phyloP scores from a whole-genome alignment of 495 filamentous ascomycete genomes.

The Talaromyces wortmannii region DNA sequence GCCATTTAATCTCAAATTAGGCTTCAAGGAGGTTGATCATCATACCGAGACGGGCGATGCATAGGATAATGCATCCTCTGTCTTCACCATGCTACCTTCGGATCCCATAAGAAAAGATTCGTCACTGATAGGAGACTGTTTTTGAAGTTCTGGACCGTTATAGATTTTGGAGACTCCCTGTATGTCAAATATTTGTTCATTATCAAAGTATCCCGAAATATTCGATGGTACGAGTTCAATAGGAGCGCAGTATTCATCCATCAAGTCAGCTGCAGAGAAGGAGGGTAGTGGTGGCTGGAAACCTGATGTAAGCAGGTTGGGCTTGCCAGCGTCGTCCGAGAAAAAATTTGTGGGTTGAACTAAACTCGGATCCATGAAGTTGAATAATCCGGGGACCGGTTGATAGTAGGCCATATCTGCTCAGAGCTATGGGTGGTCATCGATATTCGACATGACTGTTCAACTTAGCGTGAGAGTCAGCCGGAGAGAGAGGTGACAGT shows the following conservation, averaged over 20 bases:
- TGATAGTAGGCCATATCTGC: not conserved
- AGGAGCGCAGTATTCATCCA: not conserved
- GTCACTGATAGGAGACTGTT: not conserved
- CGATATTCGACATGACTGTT: no score
- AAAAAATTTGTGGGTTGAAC: not conserved
- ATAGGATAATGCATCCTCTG: not conserved
- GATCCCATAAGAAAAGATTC: not conserved
- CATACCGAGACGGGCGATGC: not conserved
- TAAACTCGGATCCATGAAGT: not conserved
- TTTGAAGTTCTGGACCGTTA: not conserved
- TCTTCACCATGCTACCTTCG: not conserved
- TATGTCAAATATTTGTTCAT: not conserved
- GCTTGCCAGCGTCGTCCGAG: not conserved
- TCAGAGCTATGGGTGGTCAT: no score
- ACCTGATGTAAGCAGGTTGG: not conserved
- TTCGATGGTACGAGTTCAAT: not conserved
- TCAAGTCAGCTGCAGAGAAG: not conserved
- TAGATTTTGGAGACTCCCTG: not conserved
- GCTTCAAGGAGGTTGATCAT: not conserved
- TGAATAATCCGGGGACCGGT: not conserved
- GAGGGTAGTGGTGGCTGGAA: not conserved
- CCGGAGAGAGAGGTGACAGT: no score
- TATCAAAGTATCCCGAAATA: no score
- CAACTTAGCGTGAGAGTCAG: no score
- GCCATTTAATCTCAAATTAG: not conserved